Evolutionary conservation across 1,139 yeast genomes (phyloP).

Genomic region (Taphrina betulina): DNA sequence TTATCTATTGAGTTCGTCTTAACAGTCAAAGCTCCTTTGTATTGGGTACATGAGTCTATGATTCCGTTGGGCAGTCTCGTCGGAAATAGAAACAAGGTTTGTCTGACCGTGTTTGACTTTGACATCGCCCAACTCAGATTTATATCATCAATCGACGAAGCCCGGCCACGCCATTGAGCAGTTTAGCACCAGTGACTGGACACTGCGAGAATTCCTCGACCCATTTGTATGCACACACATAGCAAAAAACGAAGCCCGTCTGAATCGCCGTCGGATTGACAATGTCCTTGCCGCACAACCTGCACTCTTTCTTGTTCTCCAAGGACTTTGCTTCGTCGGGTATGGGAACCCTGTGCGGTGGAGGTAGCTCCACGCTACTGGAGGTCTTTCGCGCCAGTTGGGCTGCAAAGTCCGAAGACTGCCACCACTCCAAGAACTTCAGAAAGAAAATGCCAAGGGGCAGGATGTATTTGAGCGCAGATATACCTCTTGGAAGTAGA

Average conservation of each 20-base stretch:
- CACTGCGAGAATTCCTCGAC: conserved; percentile 70
- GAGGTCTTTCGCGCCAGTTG: conserved; percentile 56
- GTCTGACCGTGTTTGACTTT: neutral
- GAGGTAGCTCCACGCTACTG: conserved; percentile 25
- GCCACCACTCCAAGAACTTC: conserved; percentile 95
- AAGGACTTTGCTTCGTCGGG: conserved; percentile 30
- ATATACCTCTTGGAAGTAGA: conserved; percentile 21
- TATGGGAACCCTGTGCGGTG: conserved; percentile 9
- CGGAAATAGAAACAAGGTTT: neutral
- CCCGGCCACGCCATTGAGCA: conserved; percentile 51
- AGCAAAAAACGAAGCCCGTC: conserved; percentile 88
- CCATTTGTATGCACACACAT: conserved; percentile 74
- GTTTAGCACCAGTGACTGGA: conserved; percentile 73
- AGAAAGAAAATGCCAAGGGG: conserved; percentile 82
- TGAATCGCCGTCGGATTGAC: conserved; percentile 84
- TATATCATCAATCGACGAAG: conserved; percentile 25
- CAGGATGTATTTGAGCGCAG: conserved; percentile 49
- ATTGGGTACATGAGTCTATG: no score
- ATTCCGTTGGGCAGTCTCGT: no score
- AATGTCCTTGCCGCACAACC: conserved; percentile 65
- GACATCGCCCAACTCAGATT: neutral
- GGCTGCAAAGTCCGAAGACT: conserved; percentile 69
- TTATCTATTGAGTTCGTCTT: no score
- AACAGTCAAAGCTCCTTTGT: no score
- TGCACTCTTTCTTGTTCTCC: conserved; percentile 51